phyloP scores from a whole-genome alignment of 441 rosid species.

The Bocquillonia castaneifolia region DNA sequence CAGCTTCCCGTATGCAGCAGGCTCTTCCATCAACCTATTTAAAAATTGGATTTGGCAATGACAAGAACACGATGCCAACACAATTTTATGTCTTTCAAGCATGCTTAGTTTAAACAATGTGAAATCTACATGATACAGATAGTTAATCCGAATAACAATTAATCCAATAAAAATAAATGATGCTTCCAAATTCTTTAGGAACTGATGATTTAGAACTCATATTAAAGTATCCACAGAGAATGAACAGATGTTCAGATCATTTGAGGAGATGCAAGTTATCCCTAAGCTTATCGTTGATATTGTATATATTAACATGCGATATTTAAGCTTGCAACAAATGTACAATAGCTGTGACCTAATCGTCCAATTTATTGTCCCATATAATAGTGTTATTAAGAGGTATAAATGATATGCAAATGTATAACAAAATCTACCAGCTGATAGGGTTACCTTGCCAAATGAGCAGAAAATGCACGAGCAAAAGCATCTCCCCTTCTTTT shows the following conservation, averaged over 20 bases:
- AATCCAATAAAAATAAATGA: not conserved
- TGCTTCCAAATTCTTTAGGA: not conserved
- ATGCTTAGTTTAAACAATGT: not conserved
- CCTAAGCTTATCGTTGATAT: not conserved
- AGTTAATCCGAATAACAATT: not conserved
- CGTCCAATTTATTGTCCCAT: not conserved
- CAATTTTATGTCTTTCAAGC: not conserved
- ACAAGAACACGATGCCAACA: constrained; percentile 7
- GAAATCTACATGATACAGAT: not conserved
- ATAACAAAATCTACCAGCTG: not conserved
- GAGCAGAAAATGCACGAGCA: constrained; percentile 98
- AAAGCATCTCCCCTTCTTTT: constrained; percentile 98
- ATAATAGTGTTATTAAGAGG: not conserved
- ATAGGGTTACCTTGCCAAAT: constrained; percentile 70
- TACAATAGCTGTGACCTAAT: not conserved
- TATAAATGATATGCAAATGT: not conserved
- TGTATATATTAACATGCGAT: constrained; percentile 1
- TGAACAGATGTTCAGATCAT: not conserved
- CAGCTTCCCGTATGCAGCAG: constrained; percentile 94
- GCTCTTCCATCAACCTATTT: constrained; percentile 93
- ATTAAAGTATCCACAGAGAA: not conserved
- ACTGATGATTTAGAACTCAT: not conserved
- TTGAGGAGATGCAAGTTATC: not conserved
- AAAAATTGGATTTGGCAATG: constrained; percentile 8
- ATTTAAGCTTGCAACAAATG: not conserved